Conservation (phyloP, 768 basidiomycete species). For the Pholiota conissans region DNA sequence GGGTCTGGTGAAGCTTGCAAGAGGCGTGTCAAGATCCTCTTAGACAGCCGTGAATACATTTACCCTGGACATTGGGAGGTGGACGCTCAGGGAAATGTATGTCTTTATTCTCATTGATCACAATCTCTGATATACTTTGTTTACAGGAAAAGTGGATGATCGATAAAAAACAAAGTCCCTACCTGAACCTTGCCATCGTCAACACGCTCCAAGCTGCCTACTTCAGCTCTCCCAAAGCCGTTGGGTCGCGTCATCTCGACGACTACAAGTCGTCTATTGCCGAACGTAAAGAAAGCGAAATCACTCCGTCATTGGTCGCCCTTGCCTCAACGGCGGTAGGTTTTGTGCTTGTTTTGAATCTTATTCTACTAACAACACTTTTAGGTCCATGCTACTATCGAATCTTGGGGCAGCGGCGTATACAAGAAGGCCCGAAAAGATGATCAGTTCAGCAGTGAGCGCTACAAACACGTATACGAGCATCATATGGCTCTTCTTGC, state of each 20-base stretch:
- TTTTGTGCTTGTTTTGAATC: not conserved
- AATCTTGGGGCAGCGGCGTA: not conserved
- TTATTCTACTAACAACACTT: not conserved
- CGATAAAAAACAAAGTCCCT: not conserved
- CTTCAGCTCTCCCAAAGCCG: not conserved
- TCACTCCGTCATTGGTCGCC: not conserved
- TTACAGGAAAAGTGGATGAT: conserved; percentile 1
- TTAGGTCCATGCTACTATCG: not conserved
- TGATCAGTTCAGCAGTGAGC: not conserved
- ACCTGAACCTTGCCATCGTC: not conserved
- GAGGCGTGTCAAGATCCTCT: conserved; percentile 2
- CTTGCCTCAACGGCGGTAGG: not conserved
- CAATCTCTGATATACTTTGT: not conserved
- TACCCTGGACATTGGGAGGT: conserved; percentile 12
- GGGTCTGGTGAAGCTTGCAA: conserved; percentile 3
- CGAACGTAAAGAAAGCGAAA: not conserved
- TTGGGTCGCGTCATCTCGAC: not conserved
- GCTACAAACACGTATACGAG: not conserved
- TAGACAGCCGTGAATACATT: conserved; percentile 6
- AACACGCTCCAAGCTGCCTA: not conserved
- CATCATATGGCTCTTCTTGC: not conserved
- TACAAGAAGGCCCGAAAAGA: not conserved
- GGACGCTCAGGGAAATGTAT: conserved; percentile 6
- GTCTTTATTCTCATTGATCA: not conserved
- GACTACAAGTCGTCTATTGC: not conserved